Conservation (phyloP, 1,284 basidiomycete genomes). For the Erythrobasidium hasegawianum region DNA sequence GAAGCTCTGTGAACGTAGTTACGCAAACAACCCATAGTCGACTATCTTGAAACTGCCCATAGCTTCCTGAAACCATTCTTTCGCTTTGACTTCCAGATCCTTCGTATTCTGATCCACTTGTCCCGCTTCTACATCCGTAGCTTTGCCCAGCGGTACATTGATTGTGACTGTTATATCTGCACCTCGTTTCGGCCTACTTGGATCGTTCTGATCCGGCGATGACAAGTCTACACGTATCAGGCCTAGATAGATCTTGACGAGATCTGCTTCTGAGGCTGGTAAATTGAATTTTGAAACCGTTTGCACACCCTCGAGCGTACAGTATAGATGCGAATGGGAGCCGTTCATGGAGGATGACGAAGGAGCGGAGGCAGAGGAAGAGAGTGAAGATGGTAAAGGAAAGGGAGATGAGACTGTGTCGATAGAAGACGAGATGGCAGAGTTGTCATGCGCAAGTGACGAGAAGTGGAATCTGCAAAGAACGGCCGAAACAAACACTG, state of each 20-base stretch:
- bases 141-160: slow-evolving; percentile 63
- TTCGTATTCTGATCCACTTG: slow-evolving; percentile 44
- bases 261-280: slow-evolving; percentile 54
- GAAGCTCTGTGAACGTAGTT: too few relatives aligned
- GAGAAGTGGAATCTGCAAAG: slow-evolving; percentile 79
- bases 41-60: slow-evolving; percentile 63
- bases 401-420: slow-evolving; percentile 50
- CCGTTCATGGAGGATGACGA: too few relatives aligned
- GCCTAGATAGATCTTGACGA: slow-evolving; percentile 70
- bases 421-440: slow-evolving; percentile 59
- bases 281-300: slow-evolving; percentile 71
- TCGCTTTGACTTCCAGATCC: slow-evolving; percentile 48
- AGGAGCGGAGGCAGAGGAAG: slow-evolving; percentile 32
- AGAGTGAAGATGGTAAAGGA: slow-evolving; percentile 36
- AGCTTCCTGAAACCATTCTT: slow-evolving; percentile 57
- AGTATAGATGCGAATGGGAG: slow-evolving; percentile 55
- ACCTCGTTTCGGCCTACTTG: slow-evolving; percentile 4
- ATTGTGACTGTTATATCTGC: slow-evolving; percentile 72
- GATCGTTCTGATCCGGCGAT: slow-evolving; percentile 20
- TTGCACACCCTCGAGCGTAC: slow-evolving; percentile 67
- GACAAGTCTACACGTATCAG: slow-evolving; percentile 69
- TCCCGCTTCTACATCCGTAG: slow-evolving; percentile 52
- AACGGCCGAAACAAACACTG: too few relatives aligned
- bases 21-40: slow-evolving; percentile 69
- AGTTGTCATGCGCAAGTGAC: slow-evolving; percentile 87